Evolutionary conservation across 1,284 basidiomycete genomes (phyloP), one percentile per base, ranked within the genome.

Genomic region (Lentinula novae-zelandiae): DNA sequence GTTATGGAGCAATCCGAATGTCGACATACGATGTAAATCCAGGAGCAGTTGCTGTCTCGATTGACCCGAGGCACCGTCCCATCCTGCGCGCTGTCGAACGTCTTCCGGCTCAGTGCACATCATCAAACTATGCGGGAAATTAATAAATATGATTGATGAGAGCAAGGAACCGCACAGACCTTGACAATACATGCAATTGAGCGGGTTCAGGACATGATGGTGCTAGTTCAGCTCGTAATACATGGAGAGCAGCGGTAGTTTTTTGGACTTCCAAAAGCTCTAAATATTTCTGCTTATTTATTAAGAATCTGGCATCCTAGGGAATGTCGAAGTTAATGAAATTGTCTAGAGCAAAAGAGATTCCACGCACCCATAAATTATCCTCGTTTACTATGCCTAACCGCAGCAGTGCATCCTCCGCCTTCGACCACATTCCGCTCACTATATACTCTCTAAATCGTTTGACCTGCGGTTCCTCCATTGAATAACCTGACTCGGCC

Each of bases 251-350:
- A 66, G 85, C 83, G 58, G 92, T 92, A 10, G 87, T 90, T 73
- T 90, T 89, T 63, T 85, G 83, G 1, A 85, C 81, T 70, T 98
- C 96, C 54, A 99, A 80, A n/a, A 93, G 80, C 71, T 99, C 96
- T 49, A 99, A 82, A 73, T 98, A 99, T 76, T 97, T 96, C 81
- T 99, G 96, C 75, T 92, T 90, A 62, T 89, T 89, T 61, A 99
- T 90, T 65, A 96, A 78, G 74, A 96, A 97, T 64, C 82, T 87
- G 20, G 92, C 89, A 67, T 90, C 85, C 89, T 96, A 67, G 61
- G 61, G 55, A 52, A 59, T 22, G 63, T 68, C 62, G 60, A 57
- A 46, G 51, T 44, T 27, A 27, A 31, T 44, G n/a, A 42, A 20
- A 2, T 2, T 15, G 44, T 3, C 5, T 8, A 8, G 15, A n/a